phyloP scores from a whole-genome alignment of 106 monocot species.

The Dendrobium chrysotoxum region DNA sequence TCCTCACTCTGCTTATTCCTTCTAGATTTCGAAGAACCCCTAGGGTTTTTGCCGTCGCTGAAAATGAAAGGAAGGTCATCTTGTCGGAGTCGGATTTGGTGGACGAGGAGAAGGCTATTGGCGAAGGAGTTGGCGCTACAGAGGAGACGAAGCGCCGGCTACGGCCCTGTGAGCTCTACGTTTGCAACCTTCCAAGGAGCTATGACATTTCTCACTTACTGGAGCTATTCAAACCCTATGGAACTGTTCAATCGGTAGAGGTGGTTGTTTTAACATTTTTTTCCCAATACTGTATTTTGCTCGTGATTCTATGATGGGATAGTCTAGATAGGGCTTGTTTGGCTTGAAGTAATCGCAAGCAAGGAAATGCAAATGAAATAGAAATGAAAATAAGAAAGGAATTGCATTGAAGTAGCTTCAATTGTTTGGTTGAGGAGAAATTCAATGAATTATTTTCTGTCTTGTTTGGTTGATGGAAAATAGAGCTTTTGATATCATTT shows the following conservation, averaged over 20 bases:
- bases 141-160: constrained; percentile 13
- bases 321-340: neutral
- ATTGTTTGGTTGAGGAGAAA: no score
- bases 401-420: no score
- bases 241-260: constrained; percentile 66
- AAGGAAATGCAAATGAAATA: no score
- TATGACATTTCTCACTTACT: constrained; percentile 47
- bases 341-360: no score
- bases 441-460: no score
- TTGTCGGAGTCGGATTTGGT: neutral
- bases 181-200: constrained; percentile 80
- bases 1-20: neutral
- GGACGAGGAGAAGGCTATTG: constrained; percentile 17
- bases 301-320: neutral
- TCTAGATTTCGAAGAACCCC: neutral
- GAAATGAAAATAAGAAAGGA: no score
- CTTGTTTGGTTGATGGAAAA: no score
- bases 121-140: neutral
- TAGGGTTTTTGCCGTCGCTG: neutral
- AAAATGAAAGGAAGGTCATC: neutral
- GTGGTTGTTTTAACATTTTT: constrained; percentile 11
- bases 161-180: constrained; percentile 73
- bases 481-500: no score
- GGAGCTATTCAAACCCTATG: constrained; percentile 58
- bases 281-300: neutral